Percentiles rank a stretch among this genome's conserved stretches.
Evolutionary conservation across 2,329 filamentous ascomycete genomes (phyloP).

Genomic region (Colletotrichum sansevieriae): DNA sequence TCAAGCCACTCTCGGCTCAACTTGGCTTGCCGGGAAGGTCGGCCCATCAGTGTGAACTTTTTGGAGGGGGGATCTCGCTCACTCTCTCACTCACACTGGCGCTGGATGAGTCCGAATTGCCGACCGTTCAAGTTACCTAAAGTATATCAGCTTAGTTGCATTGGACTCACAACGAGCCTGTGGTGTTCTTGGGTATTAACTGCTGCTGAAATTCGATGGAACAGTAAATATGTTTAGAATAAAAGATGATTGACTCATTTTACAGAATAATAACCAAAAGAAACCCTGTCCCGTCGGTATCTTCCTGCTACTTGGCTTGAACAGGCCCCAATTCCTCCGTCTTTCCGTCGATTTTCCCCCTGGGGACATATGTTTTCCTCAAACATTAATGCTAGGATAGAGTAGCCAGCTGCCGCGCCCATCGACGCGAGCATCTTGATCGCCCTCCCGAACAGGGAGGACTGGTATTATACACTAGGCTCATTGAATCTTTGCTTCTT

Average conservation of each 20-base stretch:
- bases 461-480: conserved; percentile 40
- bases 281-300: conserved; percentile 26
- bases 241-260: conserved; percentile 18
- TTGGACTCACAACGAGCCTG: too few species aligned
- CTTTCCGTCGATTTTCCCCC: conserved; percentile 19
- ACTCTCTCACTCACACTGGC: neutral
- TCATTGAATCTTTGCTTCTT: conserved; percentile 39
- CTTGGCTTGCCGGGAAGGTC: conserved; percentile 18
- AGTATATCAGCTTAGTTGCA: too few species aligned
- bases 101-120: neutral
- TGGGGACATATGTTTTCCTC: conserved; percentile 31
- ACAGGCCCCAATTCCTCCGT: conserved; percentile 15
- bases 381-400: conserved; percentile 37
- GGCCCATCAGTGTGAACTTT: conserved; percentile 7
- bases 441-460: neutral
- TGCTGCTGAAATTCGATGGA: too few species aligned
- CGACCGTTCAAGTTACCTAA: too few species aligned
- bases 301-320: conserved; percentile 2
- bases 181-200: too few species aligned
- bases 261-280: too few species aligned
- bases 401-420: neutral
- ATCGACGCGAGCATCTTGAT: neutral
- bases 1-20: conserved; percentile 13
- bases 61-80: neutral
- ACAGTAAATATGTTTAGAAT: too few species aligned